Conservation (phyloP, 257 asterid genomes). For the Solanum ossicruentum region DNA sequence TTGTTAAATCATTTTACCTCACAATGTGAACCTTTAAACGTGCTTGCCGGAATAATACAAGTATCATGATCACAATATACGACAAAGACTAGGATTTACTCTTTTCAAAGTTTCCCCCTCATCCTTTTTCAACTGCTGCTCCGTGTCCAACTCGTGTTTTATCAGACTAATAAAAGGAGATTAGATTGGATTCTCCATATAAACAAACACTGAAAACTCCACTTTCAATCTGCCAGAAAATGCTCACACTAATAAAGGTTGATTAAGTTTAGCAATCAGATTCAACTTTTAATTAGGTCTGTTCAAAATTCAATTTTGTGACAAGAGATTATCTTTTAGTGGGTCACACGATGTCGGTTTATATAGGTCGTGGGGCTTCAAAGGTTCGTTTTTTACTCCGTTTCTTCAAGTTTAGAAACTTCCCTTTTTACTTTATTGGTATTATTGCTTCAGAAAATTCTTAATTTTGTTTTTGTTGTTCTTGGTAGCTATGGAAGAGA, state of each 20-base stretch:
- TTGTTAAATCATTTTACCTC: too few relatives aligned
- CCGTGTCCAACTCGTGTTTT: constrained; percentile 84
- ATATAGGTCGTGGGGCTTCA: constrained; percentile 89
- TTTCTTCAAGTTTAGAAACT: background rate
- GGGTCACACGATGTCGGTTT: constrained; percentile 58
- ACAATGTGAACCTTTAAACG: background rate
- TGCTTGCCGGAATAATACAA: background rate
- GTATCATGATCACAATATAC: background rate
- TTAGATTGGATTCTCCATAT: background rate
- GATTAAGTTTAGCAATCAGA: background rate
- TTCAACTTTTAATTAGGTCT: background rate
- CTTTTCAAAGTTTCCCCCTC: background rate
- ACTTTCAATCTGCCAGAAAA: background rate
- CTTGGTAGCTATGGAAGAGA: constrained; percentile 53
- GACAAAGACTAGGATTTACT: background rate
- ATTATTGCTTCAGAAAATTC: background rate
- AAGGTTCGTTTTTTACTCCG: constrained; percentile 36
- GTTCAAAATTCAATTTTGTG: background rate
- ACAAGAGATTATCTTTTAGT: constrained; percentile 8
- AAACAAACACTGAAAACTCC: background rate
- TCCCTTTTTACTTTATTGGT: background rate
- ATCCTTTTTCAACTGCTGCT: constrained; percentile 38
- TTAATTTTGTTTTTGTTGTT: background rate
- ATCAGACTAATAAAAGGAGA: background rate
- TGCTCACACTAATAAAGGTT: background rate